A percentile compares a stretch with the other conserved stretches of the same genome.
These are phyloP conservation scores for Apiotrichum gamsii DNA, from an alignment of 1,284 basidiomycete genomes.

Conservation along the genomic window DNA sequence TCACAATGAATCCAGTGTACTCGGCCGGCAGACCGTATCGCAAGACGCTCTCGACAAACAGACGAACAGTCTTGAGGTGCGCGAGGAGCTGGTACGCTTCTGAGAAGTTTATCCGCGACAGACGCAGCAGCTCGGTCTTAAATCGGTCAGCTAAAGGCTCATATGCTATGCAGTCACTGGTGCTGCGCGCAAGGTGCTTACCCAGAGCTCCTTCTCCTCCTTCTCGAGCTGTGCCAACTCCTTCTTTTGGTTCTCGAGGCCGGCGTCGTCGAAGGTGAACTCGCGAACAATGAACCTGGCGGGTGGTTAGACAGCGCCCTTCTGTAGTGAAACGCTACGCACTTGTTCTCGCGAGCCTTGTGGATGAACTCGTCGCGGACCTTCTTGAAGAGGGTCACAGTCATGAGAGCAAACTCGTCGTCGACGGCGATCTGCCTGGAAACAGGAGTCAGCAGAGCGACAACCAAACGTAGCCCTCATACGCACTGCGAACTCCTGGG, in stretches of 20 bases:
- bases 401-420: conserved; percentile 81
- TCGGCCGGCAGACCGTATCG: conserved; percentile 92
- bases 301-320: neutral
- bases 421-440: conserved; percentile 64
- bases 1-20: conserved; percentile 74
- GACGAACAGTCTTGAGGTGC: conserved; percentile 83
- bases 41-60: conserved; percentile 92
- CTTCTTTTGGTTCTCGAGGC: conserved; percentile 72
- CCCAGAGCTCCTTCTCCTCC: conserved; percentile 97
- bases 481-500: conserved; percentile 84
- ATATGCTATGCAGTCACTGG: too few species aligned
- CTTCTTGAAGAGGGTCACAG: conserved; percentile 85
- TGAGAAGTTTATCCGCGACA: conserved; percentile 92
- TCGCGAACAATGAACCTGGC: conserved; percentile 84
- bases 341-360: conserved; percentile 95
- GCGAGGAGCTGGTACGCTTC: conserved; percentile 93
- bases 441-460: neutral
- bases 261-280: conserved; percentile 83
- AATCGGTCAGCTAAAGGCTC: neutral
- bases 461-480: neutral
- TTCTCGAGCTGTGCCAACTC: conserved; percentile 73
- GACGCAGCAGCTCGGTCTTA: conserved; percentile 86
- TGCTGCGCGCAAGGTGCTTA: conserved; percentile 46
- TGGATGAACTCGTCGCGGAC: conserved; percentile 88
- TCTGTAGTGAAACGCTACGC: conserved; percentile 14